Conservation (phyloP, 306 rosid species). For the Morella rubra region DNA sequence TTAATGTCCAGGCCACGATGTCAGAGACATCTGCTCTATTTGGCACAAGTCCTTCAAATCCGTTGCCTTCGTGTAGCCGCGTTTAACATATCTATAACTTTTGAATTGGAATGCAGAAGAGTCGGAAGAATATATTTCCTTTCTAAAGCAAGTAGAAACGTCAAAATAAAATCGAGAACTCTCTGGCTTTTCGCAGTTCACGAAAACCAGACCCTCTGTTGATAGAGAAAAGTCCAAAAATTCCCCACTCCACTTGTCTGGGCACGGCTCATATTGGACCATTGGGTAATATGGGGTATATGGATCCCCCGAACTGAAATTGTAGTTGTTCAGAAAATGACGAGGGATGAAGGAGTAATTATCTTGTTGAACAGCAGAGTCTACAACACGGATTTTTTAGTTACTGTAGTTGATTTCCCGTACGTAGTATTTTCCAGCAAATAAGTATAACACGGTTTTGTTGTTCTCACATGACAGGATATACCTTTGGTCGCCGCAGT, state of each 20-base stretch:
- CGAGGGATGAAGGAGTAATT: constrained; percentile 9
- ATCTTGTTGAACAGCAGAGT: not conserved
- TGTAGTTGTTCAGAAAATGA: not conserved
- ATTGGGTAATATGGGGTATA: not conserved
- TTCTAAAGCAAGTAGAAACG: not conserved
- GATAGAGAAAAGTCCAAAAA: too few relatives aligned
- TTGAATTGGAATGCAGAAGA: not conserved
- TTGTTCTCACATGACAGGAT: constrained; percentile 8
- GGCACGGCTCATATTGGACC: too few relatives aligned
- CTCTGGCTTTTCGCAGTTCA: not conserved
- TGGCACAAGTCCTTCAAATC: constrained; percentile 13
- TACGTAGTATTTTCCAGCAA: constrained; percentile 14
- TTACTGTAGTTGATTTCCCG: constrained; percentile 28
- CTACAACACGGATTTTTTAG: constrained; percentile 36
- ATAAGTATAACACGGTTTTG: not conserved
- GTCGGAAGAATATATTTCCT: not conserved
- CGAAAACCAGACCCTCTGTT: not conserved
- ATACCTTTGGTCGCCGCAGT: not conserved
- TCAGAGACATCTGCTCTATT: not conserved
- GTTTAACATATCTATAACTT: not conserved
- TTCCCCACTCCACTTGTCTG: too few relatives aligned
- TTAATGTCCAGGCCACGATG: not conserved
- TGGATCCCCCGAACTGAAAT: constrained; percentile 11
- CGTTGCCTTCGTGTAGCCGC: not conserved
- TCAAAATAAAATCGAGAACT: constrained; percentile 9